These are phyloP conservation scores for Candida broadrunensis DNA, from an alignment of 805 yeast genomes.

Conservation along the genomic window DNA sequence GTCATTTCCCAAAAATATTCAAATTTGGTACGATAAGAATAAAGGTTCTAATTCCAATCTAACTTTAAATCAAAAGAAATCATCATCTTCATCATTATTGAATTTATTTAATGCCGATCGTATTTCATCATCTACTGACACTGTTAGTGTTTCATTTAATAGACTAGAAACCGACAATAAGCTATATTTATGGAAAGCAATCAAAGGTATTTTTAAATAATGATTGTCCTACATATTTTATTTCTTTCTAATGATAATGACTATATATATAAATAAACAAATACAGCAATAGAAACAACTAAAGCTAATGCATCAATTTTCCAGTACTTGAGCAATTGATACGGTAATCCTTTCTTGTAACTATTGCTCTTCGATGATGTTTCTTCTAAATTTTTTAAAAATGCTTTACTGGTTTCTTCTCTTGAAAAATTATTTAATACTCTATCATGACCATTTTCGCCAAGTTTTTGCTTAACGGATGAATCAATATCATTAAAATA, in stretches of 20 bases:
- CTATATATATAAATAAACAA: background rate
- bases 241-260: background rate
- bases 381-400: constrained; percentile 15
- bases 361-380: background rate
- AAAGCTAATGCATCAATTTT: constrained; percentile 9
- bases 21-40: constrained; percentile 14
- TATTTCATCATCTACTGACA: background rate
- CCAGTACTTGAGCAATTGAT: constrained; percentile 8
- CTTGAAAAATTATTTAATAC: constrained; percentile 42
- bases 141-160: background rate
- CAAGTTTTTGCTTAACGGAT: constrained; percentile 18
- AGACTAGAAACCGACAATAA: constrained; percentile 11
- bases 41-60: constrained; percentile 2
- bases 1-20: constrained; percentile 10
- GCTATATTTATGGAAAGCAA: constrained; percentile 25
- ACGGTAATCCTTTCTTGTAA: constrained; percentile 11
- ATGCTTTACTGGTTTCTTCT: constrained; percentile 39
- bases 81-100: background rate
- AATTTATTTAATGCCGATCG: constrained; percentile 2
- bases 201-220: constrained; percentile 24
- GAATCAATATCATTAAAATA: constrained; percentile 25
- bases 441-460: constrained; percentile 34
- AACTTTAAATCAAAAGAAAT: background rate
- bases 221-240: too few relatives aligned
- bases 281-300: constrained; percentile 6